Percentiles rank a stretch among this genome's conserved stretches.
phyloP scores from a whole-genome alignment of 1,139 yeast species.

The Hyphopichia khmerensis region DNA sequence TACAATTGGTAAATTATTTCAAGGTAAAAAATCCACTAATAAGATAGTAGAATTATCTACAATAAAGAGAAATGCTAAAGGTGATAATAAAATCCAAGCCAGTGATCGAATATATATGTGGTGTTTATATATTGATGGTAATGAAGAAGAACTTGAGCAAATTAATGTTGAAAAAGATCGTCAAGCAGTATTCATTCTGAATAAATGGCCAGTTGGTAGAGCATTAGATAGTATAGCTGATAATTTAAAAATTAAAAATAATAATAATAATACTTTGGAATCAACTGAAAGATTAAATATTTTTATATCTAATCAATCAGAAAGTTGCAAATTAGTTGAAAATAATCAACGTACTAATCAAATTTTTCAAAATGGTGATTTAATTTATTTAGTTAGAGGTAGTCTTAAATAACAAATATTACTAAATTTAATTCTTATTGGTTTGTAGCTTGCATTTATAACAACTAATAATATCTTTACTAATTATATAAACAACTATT shows the following conservation, averaged over 20 bases:
- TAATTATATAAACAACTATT: too few relatives aligned
- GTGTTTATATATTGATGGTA: slow-evolving; percentile 49
- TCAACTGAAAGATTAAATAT: slow-evolving; percentile 42
- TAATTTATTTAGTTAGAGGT: slow-evolving; percentile 60
- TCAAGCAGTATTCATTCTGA: slow-evolving; percentile 52
- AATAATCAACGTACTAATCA: slow-evolving; percentile 42
- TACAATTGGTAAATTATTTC: slow-evolving; percentile 16
- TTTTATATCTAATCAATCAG: slow-evolving; percentile 24
- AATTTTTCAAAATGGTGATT: slow-evolving; percentile 50
- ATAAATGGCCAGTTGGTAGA: slow-evolving; percentile 75
- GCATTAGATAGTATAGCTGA: slow-evolving; percentile 69
- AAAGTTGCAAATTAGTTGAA: slow-evolving; percentile 6
- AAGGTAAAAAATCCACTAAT: slow-evolving; percentile 7
- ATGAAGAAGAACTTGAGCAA: slow-evolving; percentile 22
- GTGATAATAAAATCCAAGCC: slow-evolving; percentile 58
- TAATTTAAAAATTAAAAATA: slow-evolving; percentile 51
- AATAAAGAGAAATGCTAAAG: slow-evolving; percentile 59
- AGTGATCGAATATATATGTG: slow-evolving; percentile 64
- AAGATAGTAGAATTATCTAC: slow-evolving; percentile 25
- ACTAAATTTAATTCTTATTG: too few relatives aligned
- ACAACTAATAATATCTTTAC: too few relatives aligned
- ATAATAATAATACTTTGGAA: slow-evolving; percentile 51
- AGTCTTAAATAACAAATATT: slow-evolving; percentile 9
- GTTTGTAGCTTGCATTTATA: too few relatives aligned
- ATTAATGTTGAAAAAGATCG: slow-evolving; percentile 28